Evolutionary conservation across 208 protist genomes (phyloP), one percentile per base, ranked within the genome.

Genomic region (Lotmaria passim): DNA sequence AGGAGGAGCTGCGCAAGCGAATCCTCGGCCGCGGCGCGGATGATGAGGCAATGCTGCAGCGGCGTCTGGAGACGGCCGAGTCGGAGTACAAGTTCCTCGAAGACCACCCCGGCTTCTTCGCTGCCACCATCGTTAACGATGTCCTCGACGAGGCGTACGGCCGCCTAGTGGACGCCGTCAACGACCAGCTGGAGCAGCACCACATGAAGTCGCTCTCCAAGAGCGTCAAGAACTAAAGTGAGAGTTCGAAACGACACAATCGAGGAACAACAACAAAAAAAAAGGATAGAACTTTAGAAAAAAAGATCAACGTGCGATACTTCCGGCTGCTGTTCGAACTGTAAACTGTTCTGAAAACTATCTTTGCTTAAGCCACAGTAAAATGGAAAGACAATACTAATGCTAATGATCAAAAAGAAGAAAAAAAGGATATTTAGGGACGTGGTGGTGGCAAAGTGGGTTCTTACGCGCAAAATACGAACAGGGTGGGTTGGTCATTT

Each of bases 41-140:
- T 66, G 80, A 89, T 60, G 88, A 93, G 33, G 87, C 89, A 30
- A 76, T 75, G 58, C 60, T 97, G 30, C 67, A 90, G 67, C 73
- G 74, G 10, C 90, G 93, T 31, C 79, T 97, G 4, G 51, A 53
- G n/a, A 96, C 90, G 23, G 90, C 93, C 1, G 64, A 81, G 61
- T 78, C 53, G 30, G 93, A 97, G 73, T 84, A 89, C 58, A 80
- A 72, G 41, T 97, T 95, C 60, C 36, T 94, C 14, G 52, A 92
- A 50, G 65, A 76, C 26, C 55, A 93, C 61, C 79, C 86, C 19
- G 75, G 75, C 41, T 95, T 95, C 67, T 97, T 95, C 79, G 33
- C 70, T 12, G 55, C 65, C n/a, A 64, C 84, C 7, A 75, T 97
- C 14, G 64, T 89, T 31, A 97, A 97, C 62, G 75, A 90, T 34